phyloP scores from a whole-genome alignment of 495 filamentous ascomycete genomes.

The Tuber calosporum region DNA sequence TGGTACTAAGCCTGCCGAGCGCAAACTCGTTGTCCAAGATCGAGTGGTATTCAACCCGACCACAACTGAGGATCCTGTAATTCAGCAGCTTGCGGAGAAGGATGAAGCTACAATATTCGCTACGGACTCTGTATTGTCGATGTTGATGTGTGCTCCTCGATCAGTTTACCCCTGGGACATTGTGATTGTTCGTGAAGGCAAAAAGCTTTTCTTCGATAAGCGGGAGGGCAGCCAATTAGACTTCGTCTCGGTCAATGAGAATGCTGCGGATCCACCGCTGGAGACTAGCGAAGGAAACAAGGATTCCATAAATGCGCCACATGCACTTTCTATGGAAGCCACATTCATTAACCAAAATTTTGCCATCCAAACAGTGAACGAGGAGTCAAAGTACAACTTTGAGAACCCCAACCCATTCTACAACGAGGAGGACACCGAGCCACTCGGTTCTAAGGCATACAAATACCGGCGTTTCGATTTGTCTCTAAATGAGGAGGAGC shows the following conservation, averaged over 20 bases:
- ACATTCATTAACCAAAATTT: constrained; percentile 99
- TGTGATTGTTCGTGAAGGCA: constrained; percentile 77
- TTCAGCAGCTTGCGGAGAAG: constrained; percentile 94
- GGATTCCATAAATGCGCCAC: constrained; percentile 85
- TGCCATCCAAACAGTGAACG: constrained; percentile 81
- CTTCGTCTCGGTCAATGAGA: constrained; percentile 97
- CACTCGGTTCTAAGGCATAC: constrained; percentile 90
- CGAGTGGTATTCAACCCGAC: constrained; percentile 96
- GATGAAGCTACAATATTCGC: constrained; percentile 95
- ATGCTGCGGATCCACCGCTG: constrained; percentile 90
- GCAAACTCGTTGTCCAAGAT: constrained; percentile 78
- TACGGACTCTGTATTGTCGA: constrained; percentile 90
- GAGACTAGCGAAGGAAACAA: constrained; percentile 88
- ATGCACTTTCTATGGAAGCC: constrained; percentile 85
- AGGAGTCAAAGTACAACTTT: constrained; percentile 76
- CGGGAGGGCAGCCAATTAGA: constrained; percentile 87
- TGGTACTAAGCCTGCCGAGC: constrained; percentile 70
- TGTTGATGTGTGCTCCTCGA: constrained; percentile 96
- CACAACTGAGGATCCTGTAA: constrained; percentile 87
- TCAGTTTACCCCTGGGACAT: constrained; percentile 98
- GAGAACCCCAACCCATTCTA: constrained; percentile 93
- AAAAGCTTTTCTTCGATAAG: constrained; percentile 98
- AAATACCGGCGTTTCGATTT: constrained; percentile 96
- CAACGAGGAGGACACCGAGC: constrained; percentile 86
- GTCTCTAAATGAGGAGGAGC: constrained; percentile 84